Percentiles rank a stretch among this genome's conserved stretches.
Conservation (phyloP, 257 asterid genomes). For the Cynanchum wilfordii region DNA sequence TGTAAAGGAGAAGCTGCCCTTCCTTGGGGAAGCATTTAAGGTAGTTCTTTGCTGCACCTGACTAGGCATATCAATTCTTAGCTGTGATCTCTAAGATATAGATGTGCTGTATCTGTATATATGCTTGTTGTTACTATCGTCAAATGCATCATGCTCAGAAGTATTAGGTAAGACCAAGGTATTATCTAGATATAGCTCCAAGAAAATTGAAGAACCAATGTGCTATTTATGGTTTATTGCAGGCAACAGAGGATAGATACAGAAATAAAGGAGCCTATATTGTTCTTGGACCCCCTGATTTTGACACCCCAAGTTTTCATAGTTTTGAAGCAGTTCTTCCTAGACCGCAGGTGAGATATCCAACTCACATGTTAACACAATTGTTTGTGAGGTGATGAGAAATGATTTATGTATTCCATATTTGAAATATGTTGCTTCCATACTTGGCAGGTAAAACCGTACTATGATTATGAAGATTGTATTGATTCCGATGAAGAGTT, state of each 20-base stretch:
- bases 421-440: not conserved
- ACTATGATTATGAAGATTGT: constrained; percentile 68
- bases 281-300: constrained; percentile 74
- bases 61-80: not conserved
- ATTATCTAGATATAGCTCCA: not conserved
- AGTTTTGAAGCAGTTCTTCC: constrained; percentile 91
- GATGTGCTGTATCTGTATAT: not conserved
- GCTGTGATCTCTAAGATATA: not conserved
- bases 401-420: not conserved
- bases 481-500: constrained; percentile 93
- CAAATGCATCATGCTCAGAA: not conserved
- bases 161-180: not conserved
- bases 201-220: constrained; percentile 13
- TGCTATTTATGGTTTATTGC: constrained; percentile 21
- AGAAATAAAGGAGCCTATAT: constrained; percentile 89
- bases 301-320: constrained; percentile 60
- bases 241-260: constrained; percentile 89
- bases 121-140: not conserved
- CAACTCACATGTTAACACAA: not conserved
- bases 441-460: constrained; percentile 67
- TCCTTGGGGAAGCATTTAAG: not conserved
- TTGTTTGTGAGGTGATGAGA: not conserved
- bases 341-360: constrained; percentile 66
- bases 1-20: not conserved
- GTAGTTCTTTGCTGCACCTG: not conserved